Conservation (phyloP, 345 rosid species). For the Alliaria petiolata region DNA sequence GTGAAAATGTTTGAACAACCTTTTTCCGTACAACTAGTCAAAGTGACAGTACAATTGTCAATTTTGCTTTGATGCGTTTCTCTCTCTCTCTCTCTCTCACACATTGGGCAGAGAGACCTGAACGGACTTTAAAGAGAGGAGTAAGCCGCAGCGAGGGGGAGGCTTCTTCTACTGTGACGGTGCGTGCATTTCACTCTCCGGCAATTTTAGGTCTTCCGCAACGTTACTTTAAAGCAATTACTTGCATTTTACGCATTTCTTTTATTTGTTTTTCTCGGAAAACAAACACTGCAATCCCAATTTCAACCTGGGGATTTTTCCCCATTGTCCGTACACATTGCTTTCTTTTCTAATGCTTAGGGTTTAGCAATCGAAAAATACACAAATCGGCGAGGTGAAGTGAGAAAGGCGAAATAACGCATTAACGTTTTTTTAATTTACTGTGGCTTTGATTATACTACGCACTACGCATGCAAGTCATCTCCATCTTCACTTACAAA, state of each 20-base stretch:
- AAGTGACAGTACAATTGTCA: not conserved
- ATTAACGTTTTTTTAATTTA: not conserved
- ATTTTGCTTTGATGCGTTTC: not conserved
- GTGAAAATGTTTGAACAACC: not conserved
- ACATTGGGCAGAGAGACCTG: not conserved
- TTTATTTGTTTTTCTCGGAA: not conserved
- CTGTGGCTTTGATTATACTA: not conserved
- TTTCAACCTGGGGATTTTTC: not conserved
- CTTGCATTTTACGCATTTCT: not conserved
- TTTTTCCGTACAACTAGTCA: not conserved
- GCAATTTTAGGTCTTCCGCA: not conserved
- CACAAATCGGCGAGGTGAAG: not conserved
- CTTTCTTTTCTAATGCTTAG: not conserved
- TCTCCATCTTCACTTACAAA: not conserved
- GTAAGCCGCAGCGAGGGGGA: not conserved
- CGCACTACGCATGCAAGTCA: not conserved
- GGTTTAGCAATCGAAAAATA: not conserved
- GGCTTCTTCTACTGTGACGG: not conserved
- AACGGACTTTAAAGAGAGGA: not conserved
- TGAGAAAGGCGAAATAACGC: not conserved
- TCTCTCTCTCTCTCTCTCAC: not conserved
- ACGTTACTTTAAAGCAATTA: not conserved
- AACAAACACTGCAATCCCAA: not conserved
- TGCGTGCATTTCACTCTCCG: conserved; percentile 2
- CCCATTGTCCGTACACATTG: not conserved